Conservation (phyloP, 345 rosid species). For the Arabis alpina region DNA sequence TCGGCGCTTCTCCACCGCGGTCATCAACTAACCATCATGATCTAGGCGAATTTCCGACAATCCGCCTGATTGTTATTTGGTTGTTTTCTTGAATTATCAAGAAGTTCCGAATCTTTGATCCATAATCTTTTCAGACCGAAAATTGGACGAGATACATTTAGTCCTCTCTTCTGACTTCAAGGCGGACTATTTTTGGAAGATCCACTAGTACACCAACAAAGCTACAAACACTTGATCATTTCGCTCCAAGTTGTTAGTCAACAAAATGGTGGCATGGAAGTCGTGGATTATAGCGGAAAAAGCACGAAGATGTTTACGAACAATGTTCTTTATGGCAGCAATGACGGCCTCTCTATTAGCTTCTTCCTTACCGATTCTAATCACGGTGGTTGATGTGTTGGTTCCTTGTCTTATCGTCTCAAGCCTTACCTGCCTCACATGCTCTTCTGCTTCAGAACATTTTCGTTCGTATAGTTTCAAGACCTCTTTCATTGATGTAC, state of each 20-base stretch:
- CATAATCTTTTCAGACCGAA: no score
- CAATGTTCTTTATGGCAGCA: constrained; percentile 83
- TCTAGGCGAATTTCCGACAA: not conserved
- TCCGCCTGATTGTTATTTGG: no score
- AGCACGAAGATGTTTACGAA: constrained; percentile 62
- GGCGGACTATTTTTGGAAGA: no score
- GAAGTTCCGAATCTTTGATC: no score
- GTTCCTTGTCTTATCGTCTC: constrained; percentile 66
- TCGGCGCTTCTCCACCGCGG: not conserved
- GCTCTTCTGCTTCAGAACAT: constrained; percentile 63
- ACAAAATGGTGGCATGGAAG: constrained; percentile 49
- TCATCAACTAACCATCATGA: not conserved
- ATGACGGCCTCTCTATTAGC: constrained; percentile 83
- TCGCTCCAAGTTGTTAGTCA: no score
- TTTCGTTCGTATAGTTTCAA: constrained; percentile 66
- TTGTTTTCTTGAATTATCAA: no score
- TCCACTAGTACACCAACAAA: no score
- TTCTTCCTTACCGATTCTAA: constrained; percentile 84
- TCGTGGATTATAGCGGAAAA: constrained; percentile 68
- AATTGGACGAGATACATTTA: no score
- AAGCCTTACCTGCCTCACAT: constrained; percentile 74
- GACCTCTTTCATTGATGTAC: constrained; percentile 81
- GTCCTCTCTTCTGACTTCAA: no score
- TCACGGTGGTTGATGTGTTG: constrained; percentile 70
- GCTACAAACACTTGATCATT: no score